Evolutionary conservation across 2,329 filamentous ascomycete species (phyloP), one percentile per base, ranked within the genome.

Genomic region (Penicillium rolfsii): DNA sequence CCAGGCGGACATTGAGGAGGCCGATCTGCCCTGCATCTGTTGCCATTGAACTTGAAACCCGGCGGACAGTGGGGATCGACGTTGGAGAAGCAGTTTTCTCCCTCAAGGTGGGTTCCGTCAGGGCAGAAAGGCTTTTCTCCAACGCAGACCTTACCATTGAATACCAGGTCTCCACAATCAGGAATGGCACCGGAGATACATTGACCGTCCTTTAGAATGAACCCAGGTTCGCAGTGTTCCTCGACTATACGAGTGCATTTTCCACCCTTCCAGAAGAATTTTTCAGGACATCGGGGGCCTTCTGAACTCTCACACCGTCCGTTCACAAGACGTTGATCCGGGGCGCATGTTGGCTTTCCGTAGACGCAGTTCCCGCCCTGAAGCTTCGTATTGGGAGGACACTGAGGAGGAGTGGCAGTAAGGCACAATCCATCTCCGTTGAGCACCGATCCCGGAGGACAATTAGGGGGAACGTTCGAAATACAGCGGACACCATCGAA

Each of bases 21-120:
- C 33, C 38, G 19, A 3, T 52, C 22, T 12, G 49, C 30, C 8
- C 9, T 11, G 14, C 49, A 52, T 19, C 38, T 52, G 5, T 30
- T 38, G 5, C 49, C 49, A 16, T 52, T 33, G 19, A 52, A 52
- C n/a, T 52, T 52, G 49, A 52, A 52, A 3, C 33, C 49, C 6
- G 14, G 33, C 5, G 49, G 49, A n/a, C 49, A 52, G 14, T 35
- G 49, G 4, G 49, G 30, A n/a, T 52, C 49, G 2, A 52, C 4
- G 1, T 33, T 38, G 16, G 26, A 52, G 49, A 33, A 52, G 19
- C 33, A 9, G 3, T 26, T 33, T 12, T 19, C 49, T 12, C 16
- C 49, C 22, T 52, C 49, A 4, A 52, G 33, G 24, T 52, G 38
- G 49, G 33, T 38, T 14, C 33, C 49, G 8, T 52, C 49, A 0